phyloP scores from a whole-genome alignment of 2,329 filamentous ascomycete genomes.

The Pseudogymnoascus sp. region DNA sequence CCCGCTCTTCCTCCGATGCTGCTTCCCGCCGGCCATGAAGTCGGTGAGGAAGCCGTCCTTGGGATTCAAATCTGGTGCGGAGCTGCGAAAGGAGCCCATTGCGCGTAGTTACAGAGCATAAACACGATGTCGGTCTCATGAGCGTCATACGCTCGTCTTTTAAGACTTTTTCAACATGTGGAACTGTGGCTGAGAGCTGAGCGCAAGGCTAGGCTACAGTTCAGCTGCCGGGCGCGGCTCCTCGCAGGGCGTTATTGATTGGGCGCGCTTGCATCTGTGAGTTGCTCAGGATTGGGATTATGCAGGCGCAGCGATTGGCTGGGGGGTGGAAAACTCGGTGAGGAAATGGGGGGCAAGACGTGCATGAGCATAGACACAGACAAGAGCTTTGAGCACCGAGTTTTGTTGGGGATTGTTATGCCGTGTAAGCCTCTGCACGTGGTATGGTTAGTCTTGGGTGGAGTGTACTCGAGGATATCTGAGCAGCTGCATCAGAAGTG shows the following conservation, averaged over 20 bases:
- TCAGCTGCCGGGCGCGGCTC: not conserved
- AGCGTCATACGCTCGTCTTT: not conserved
- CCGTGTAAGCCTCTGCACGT: not conserved
- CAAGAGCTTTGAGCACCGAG: not conserved
- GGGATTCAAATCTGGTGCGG: not conserved
- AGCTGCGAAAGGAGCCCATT: not conserved
- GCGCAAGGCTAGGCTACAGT: constrained; percentile 2
- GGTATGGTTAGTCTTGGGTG: not conserved
- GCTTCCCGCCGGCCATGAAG: not conserved
- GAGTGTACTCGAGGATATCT: not conserved
- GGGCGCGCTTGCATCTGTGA: not conserved
- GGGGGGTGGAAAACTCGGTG: not conserved
- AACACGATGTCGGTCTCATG: not conserved
- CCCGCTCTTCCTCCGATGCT: not conserved
- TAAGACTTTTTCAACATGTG: not conserved
- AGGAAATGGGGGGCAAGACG: not conserved
- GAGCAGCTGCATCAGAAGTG: not conserved
- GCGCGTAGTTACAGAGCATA: not conserved
- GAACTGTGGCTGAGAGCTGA: not conserved
- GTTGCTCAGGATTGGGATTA: not conserved
- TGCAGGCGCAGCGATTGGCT: not conserved
- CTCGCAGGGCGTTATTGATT: constrained; percentile 2
- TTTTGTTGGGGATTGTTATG: not conserved
- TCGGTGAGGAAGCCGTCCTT: not conserved
- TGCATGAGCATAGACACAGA: not conserved